phyloP scores from a whole-genome alignment of 169 alveolate species.

The Eimeria praecox region DNA sequence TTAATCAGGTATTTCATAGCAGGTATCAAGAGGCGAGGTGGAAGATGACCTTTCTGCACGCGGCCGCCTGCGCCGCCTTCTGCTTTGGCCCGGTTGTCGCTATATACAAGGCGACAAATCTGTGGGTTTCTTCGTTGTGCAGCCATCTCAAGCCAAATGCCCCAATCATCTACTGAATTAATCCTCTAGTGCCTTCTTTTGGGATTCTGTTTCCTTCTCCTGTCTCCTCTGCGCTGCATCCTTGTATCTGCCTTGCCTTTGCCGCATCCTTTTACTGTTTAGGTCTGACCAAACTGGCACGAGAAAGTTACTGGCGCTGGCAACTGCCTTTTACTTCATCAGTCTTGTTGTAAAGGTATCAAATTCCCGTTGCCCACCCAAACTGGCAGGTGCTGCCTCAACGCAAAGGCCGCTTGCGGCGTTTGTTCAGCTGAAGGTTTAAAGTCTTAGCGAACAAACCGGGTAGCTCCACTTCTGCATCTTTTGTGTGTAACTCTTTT shows the following conservation, averaged over 20 bases:
- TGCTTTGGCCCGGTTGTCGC: slow-evolving; percentile 76
- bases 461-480: background rate
- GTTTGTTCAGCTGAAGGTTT: background rate
- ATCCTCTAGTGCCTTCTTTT: background rate
- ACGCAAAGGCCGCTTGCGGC: background rate
- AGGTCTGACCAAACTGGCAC: slow-evolving; percentile 81
- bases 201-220: background rate
- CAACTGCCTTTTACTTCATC: slow-evolving; percentile 56
- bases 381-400: background rate
- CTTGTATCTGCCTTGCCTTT: background rate
- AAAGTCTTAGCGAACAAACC: background rate
- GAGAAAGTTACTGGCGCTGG: slow-evolving; percentile 45
- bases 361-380: background rate
- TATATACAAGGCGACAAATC: slow-evolving; percentile 65
- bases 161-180: background rate
- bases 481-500: background rate
- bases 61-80: slow-evolving; percentile 61
- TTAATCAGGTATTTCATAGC: background rate
- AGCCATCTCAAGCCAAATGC: background rate
- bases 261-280: background rate
- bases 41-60: slow-evolving; percentile 70
- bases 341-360: slow-evolving; percentile 47
- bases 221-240: background rate
- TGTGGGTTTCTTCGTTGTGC: slow-evolving; percentile 22
- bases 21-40: background rate